Conservation (phyloP, 192 early-diverging fungal species). For the Powellomyces hirtus region DNA sequence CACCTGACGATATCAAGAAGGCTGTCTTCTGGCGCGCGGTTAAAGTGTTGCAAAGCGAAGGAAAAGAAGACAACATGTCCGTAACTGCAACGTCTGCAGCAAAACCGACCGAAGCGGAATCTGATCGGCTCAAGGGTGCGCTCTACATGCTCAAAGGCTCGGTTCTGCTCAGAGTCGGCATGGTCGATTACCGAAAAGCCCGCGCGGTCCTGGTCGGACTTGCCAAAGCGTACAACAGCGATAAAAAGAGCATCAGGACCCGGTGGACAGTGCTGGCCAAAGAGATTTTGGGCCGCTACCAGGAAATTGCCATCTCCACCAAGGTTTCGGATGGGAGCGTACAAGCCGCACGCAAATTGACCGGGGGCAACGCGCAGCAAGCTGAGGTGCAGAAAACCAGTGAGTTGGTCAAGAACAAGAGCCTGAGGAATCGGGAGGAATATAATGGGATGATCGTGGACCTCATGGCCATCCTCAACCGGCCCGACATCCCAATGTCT, state of each 20-base stretch:
- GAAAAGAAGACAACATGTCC: neutral
- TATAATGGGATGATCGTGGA: constrained; percentile 19
- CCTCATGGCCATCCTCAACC: constrained; percentile 61
- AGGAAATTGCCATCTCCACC: constrained; percentile 6
- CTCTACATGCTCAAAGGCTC: constrained; percentile 60
- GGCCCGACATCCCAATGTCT: constrained; percentile 74
- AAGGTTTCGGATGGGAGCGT: neutral
- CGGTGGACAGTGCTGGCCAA: neutral
- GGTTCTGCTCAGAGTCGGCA: constrained; percentile 45
- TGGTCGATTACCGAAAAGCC: constrained; percentile 56
- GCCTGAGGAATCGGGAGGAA: neutral
- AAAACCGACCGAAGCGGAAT: constrained; percentile 34
- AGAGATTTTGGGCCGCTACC: constrained; percentile 15
- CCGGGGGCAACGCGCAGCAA: neutral
- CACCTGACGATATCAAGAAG: neutral
- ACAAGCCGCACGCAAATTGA: neutral
- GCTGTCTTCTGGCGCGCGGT: constrained; percentile 8
- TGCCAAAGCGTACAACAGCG: neutral
- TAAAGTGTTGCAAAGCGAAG: neutral
- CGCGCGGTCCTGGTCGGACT: neutral
- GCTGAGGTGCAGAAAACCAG: neutral
- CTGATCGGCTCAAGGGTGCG: constrained; percentile 68
- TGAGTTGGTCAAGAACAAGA: neutral
- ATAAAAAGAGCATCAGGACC: constrained; percentile 7
- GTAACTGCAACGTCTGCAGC: neutral